phyloP scores from a whole-genome alignment of 2,329 filamentous ascomycete species.

The Gremmenia infestans region DNA sequence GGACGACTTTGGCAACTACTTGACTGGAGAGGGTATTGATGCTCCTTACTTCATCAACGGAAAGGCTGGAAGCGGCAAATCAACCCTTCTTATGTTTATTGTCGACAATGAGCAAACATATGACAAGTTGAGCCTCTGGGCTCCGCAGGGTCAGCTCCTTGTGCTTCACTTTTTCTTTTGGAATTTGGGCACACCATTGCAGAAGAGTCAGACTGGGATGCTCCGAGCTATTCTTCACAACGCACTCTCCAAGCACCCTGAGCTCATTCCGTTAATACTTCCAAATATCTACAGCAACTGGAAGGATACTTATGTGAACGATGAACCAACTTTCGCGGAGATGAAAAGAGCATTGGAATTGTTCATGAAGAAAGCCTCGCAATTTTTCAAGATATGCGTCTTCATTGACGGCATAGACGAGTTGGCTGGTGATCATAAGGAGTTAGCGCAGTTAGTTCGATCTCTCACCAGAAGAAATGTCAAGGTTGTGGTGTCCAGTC shows the following conservation, averaged over 20 bases:
- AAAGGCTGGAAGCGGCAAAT: conserved; percentile 3
- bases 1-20: neutral
- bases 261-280: conserved; percentile 3
- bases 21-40: neutral
- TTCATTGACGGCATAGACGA: conserved; percentile 21
- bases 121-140: neutral
- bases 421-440: conserved; percentile 1
- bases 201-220: conserved; percentile 24
- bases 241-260: conserved; percentile 7
- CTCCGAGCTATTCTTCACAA: conserved; percentile 19
- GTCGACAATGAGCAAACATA: neutral
- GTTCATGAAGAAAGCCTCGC: neutral
- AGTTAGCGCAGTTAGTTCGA: too few relatives aligned
- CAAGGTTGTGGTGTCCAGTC: conserved; percentile 10
- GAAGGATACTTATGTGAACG: neutral
- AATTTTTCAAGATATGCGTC: conserved; percentile 10
- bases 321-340: neutral
- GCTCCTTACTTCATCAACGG: conserved; percentile 6
- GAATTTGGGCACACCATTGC: conserved; percentile 18
- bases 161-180: conserved; percentile 20
- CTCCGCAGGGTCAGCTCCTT: neutral
- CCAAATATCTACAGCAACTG: neutral
- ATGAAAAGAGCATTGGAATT: neutral
- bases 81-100: conserved; percentile 5
- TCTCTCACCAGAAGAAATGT: neutral